These are phyloP conservation scores for Neltuma alba DNA, from an alignment of 306 rosid genomes.

Conservation along the genomic window DNA sequence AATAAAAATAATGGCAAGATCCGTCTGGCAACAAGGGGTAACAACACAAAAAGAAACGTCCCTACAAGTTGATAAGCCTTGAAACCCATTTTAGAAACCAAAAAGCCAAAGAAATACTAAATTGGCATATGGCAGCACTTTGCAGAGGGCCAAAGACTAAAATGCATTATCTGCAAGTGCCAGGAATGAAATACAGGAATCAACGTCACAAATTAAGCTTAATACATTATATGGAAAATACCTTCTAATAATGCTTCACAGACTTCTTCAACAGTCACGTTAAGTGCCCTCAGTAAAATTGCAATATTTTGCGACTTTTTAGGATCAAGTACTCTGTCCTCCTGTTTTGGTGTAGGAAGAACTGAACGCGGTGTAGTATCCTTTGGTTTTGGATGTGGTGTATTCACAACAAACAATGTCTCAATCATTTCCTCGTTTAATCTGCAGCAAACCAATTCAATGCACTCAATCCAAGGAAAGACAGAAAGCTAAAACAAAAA, in stretches of 20 bases:
- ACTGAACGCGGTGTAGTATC: slow-evolving; percentile 52
- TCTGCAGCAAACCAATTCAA: slow-evolving; percentile 59
- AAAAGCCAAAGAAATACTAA: too few relatives aligned
- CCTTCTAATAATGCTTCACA: slow-evolving; percentile 90
- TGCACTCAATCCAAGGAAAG: slow-evolving; percentile 36
- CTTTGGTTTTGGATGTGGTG: slow-evolving; percentile 45
- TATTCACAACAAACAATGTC: slow-evolving; percentile 71
- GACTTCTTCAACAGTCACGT: slow-evolving; percentile 88
- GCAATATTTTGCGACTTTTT: slow-evolving; percentile 96
- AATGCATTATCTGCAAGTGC: not conserved
- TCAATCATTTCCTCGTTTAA: slow-evolving; percentile 94
- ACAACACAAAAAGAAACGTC: not conserved
- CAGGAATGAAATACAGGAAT: not conserved
- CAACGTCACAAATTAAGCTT: not conserved
- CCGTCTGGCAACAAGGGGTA: not conserved
- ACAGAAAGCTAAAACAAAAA: not conserved
- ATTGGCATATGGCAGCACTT: not conserved
- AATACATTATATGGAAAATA: slow-evolving; percentile 26
- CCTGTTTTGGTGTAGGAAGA: slow-evolving; percentile 49
- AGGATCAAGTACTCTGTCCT: slow-evolving; percentile 86
- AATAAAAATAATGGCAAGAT: not conserved
- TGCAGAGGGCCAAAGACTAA: not conserved
- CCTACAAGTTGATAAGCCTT: not conserved
- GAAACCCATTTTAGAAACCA: not conserved
- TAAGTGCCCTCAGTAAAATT: slow-evolving; percentile 79